phyloP scores from a whole-genome alignment of 805 yeast genomes.

The Candida arabinofermentans region DNA sequence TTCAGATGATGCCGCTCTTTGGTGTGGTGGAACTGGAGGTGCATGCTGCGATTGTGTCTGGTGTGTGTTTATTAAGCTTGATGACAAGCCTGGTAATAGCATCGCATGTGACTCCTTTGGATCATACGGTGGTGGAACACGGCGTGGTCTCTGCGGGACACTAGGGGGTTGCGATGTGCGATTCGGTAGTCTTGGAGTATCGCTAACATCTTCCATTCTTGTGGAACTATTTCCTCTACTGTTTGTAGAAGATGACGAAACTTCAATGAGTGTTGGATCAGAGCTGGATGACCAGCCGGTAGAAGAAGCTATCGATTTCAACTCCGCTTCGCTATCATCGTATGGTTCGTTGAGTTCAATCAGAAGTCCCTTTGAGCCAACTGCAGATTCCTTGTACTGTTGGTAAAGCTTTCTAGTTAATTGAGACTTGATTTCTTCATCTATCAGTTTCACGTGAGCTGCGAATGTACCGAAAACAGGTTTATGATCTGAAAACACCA shows the following conservation, averaged over 20 bases:
- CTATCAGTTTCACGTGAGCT: conserved; percentile 62
- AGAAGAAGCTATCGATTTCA: conserved; percentile 10
- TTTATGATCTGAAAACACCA: conserved; percentile 80
- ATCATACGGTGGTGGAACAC: conserved; percentile 23
- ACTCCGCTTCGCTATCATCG: conserved; percentile 7
- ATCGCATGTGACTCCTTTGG: conserved; percentile 17
- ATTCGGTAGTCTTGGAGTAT: conserved; percentile 8
- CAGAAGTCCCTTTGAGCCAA: conserved; percentile 12
- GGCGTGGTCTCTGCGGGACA: conserved; percentile 3
- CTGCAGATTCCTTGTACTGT: conserved; percentile 39
- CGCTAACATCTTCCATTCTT: neutral
- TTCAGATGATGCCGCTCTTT: neutral
- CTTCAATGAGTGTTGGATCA: conserved; percentile 23
- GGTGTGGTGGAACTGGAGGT: conserved; percentile 3
- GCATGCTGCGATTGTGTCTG: conserved; percentile 4
- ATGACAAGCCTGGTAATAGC: conserved; percentile 22
- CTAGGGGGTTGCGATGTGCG: conserved; percentile 8
- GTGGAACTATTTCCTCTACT: conserved; percentile 12
- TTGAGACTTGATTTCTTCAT: conserved; percentile 54
- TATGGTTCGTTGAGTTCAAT: conserved; percentile 30
- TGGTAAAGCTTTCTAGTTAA: conserved; percentile 59
- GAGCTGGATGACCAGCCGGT: conserved; percentile 19
- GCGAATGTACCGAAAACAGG: conserved; percentile 84
- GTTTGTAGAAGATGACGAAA: conserved; percentile 11
- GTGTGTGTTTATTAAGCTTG: conserved; percentile 11